phyloP scores from a whole-genome alignment of 345 rosid species.

The Cochlearia excelsa region DNA sequence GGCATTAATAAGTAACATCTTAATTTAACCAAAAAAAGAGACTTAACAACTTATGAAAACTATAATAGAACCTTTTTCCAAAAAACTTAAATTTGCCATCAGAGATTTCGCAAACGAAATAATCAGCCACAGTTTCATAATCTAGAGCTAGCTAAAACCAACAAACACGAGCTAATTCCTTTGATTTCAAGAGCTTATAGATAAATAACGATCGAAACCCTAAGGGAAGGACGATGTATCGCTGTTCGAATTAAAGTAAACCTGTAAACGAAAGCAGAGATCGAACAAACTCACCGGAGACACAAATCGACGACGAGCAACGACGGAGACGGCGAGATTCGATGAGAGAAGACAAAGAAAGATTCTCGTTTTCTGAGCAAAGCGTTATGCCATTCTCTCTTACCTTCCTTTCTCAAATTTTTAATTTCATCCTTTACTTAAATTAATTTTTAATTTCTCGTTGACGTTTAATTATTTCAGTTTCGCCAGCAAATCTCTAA shows the following conservation, averaged over 20 bases:
- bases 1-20: too few relatives aligned
- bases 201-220: constrained; percentile 32
- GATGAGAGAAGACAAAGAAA: constrained; percentile 15
- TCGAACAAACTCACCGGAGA: constrained; percentile 22
- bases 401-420: too few relatives aligned
- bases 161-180: constrained; percentile 10
- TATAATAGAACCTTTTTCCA: background rate
- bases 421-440: too few relatives aligned
- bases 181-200: background rate
- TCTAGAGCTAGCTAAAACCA: constrained; percentile 11
- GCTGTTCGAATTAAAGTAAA: constrained; percentile 1
- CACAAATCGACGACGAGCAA: constrained; percentile 18
- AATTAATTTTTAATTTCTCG: too few relatives aligned
- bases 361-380: constrained; percentile 9
- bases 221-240: constrained; percentile 5
- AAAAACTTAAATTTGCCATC: constrained; percentile 4
- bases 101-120: constrained; percentile 3
- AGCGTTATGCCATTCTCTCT: too few relatives aligned
- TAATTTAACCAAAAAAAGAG: too few relatives aligned
- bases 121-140: background rate
- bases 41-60: too few relatives aligned
- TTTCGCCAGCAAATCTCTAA: constrained; percentile 7
- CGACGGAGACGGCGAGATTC: constrained; percentile 18
- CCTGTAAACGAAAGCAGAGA: background rate
- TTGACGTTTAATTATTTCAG: background rate